A percentile compares a stretch with the other conserved stretches of the same genome.
These are phyloP conservation scores for Setaria viridis DNA, from an alignment of 202 grass and related monocot species.

Conservation along the genomic window DNA sequence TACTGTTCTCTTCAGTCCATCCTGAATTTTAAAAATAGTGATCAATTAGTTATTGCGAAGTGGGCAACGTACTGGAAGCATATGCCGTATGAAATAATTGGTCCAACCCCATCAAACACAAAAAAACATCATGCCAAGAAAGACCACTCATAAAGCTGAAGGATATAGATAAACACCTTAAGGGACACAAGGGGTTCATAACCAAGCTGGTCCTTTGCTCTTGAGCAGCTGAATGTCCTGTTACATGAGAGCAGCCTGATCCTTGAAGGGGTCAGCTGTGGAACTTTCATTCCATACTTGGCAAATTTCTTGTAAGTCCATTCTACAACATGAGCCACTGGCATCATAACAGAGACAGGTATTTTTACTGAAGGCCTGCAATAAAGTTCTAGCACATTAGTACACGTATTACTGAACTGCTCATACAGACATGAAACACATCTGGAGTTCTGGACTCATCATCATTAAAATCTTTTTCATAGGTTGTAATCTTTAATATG, in stretches of 20 bases:
- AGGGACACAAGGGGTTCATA: slow-evolving; percentile 94
- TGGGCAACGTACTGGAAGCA: neutral
- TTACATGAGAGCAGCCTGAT: slow-evolving; percentile 97
- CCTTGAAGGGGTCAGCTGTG: slow-evolving; percentile 97
- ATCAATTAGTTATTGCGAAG: slow-evolving; percentile 28
- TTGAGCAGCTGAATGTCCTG: slow-evolving; percentile 84
- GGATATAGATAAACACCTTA: slow-evolving; percentile 62
- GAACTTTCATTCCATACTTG: slow-evolving; percentile 88
- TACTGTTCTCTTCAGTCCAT: slow-evolving; percentile 86
- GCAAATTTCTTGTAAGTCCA: slow-evolving; percentile 80
- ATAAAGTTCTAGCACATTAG: slow-evolving; percentile 48
- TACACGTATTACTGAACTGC: slow-evolving; percentile 10
- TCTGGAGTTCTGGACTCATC: neutral
- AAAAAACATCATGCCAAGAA: slow-evolving; percentile 8
- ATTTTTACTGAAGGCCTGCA: slow-evolving; percentile 93
- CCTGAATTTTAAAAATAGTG: slow-evolving; percentile 61
- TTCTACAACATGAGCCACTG: slow-evolving; percentile 90
- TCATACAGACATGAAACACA: slow-evolving; percentile 22
- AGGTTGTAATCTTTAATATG: neutral
- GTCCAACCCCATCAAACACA: slow-evolving; percentile 29
- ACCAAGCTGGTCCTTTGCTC: slow-evolving; percentile 88
- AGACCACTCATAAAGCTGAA: slow-evolving; percentile 30
- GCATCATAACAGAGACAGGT: slow-evolving; percentile 89
- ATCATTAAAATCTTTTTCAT: slow-evolving; percentile 19
- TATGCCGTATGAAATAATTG: neutral